A percentile compares a stretch with the other conserved stretches of the same genome.
Conservation (phyloP, 257 asterid species). For the Solanum sitiens region DNA sequence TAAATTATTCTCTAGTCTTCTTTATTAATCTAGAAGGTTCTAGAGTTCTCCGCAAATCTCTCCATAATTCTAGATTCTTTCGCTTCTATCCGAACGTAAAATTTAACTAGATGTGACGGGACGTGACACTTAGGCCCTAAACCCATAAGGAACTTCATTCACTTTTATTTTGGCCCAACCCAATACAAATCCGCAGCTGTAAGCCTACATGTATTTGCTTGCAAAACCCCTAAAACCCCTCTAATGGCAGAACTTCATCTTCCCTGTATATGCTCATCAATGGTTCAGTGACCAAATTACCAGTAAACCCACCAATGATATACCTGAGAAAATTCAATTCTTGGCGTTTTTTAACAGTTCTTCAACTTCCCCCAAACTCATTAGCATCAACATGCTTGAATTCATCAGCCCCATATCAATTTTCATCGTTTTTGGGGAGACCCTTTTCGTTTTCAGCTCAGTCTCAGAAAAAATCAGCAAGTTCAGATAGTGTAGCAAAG, state of each 20-base stretch:
- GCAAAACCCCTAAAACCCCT: neutral
- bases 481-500: neutral
- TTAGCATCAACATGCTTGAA: neutral
- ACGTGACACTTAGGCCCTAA: neutral
- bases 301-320: constrained; percentile 13
- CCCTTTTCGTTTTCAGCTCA: constrained; percentile 29
- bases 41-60: too few relatives aligned
- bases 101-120: too few relatives aligned
- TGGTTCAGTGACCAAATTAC: neutral
- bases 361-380: constrained; percentile 3
- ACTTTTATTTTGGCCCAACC: neutral
- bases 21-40: too few relatives aligned
- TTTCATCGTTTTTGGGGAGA: constrained; percentile 13
- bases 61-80: too few relatives aligned
- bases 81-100: too few relatives aligned
- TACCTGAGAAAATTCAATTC: constrained; percentile 14
- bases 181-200: neutral
- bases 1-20: too few relatives aligned
- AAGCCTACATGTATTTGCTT: neutral
- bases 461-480: neutral
- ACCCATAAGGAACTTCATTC: neutral
- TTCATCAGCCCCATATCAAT: constrained; percentile 3
- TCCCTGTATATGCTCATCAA: neutral
- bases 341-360: neutral
- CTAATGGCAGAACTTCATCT: neutral